Conservation (phyloP, 805 yeast genomes). For the Zygosaccharomyces siamensis region DNA sequence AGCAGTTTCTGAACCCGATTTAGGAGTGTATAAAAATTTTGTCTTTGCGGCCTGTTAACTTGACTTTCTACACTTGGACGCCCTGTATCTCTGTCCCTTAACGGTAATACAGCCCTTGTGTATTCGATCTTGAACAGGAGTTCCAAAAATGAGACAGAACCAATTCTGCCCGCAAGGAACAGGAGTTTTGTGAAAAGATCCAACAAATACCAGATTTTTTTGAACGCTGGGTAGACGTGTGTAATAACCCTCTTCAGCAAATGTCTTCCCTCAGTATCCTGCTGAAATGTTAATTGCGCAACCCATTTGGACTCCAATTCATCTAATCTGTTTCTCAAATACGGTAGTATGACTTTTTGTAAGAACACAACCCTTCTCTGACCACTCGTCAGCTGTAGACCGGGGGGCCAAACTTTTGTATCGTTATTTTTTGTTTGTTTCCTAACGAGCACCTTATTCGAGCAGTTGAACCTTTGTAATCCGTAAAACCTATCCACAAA, state of each 20-base stretch:
- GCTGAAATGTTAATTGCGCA: constrained; percentile 48
- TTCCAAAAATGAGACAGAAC: constrained; percentile 60
- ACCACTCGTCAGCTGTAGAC: constrained; percentile 42
- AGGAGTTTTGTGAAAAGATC: constrained; percentile 56
- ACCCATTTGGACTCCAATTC: constrained; percentile 56
- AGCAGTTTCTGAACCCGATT: constrained; percentile 17
- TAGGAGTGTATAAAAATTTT: constrained; percentile 26
- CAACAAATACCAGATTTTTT: constrained; percentile 42
- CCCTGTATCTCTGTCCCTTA: constrained; percentile 1
- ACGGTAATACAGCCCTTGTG: constrained; percentile 38
- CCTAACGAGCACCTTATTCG: constrained; percentile 18
- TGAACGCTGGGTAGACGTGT: constrained; percentile 54
- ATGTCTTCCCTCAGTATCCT: constrained; percentile 35
- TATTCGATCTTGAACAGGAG: constrained; percentile 58
- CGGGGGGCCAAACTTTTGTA: constrained; percentile 17
- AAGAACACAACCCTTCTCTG: constrained; percentile 56
- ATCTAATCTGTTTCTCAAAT: constrained; percentile 64
- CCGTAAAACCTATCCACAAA: constrained; percentile 94
- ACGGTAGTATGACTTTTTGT: constrained; percentile 62
- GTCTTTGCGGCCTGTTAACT: constrained; percentile 31
- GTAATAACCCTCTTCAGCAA: constrained; percentile 28
- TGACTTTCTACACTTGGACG: constrained; percentile 8
- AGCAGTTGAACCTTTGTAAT: constrained; percentile 50
- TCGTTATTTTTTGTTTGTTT: constrained; percentile 9
- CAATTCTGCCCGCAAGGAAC: constrained; percentile 61